Conservation (phyloP, 768 basidiomycete species). For the Floccularia luteovirens region DNA sequence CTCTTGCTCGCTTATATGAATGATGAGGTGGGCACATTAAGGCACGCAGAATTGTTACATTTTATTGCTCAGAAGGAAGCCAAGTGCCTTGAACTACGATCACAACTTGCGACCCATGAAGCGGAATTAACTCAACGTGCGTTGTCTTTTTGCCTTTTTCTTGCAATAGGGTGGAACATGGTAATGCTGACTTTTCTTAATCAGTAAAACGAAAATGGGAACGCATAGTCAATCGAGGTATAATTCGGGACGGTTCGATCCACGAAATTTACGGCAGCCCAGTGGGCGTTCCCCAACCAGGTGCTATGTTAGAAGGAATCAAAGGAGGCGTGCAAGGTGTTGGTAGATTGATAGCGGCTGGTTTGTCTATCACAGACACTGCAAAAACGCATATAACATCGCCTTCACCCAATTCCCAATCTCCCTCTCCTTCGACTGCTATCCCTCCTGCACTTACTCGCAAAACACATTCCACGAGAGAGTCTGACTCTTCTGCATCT, state of each 20-base stretch:
- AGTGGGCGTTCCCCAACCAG: constrained; percentile 11
- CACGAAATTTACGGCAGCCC: constrained; percentile 13
- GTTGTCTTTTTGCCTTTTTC: constrained; percentile 17
- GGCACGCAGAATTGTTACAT: constrained; percentile 74
- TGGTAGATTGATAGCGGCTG: constrained; percentile 48
- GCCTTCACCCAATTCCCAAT: not conserved
- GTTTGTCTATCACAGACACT: constrained; percentile 13
- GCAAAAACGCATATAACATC: constrained; percentile 1
- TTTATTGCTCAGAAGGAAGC: constrained; percentile 86
- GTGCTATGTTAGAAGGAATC: constrained; percentile 43
- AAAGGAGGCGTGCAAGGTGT: constrained; percentile 59
- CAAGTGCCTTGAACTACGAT: constrained; percentile 73
- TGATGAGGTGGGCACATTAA: constrained; percentile 14
- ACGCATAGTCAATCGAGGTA: constrained; percentile 62
- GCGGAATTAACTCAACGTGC: constrained; percentile 58
- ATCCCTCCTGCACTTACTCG: constrained; percentile 8
- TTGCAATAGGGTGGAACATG: too few species aligned
- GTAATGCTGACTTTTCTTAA: not conserved
- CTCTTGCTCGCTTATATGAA: not conserved
- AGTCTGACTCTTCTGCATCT: constrained; percentile 21
- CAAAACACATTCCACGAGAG: constrained; percentile 11
- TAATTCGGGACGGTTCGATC: constrained; percentile 26
- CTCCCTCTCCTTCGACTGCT: constrained; percentile 11
- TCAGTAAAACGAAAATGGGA: constrained; percentile 82
- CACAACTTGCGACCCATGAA: constrained; percentile 67